Base-by-base conservation (phyloP, 192 early-diverging fungal genomes). In the Thamnidium elegans region DNA sequence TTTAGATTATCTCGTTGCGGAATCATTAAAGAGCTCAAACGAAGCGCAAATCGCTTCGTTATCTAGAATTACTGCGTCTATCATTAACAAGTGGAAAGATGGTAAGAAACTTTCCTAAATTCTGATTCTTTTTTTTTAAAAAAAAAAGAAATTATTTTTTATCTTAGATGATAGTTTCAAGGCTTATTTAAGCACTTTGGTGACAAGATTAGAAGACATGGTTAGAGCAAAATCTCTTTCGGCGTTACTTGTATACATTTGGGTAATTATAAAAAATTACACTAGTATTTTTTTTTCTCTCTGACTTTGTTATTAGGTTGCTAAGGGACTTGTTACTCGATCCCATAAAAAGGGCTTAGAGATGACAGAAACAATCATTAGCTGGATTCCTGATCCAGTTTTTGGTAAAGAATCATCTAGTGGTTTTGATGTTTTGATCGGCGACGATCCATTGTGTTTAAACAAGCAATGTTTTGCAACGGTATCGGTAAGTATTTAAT, bases 401-500 rank as follows among this genome's bases (percentile, higher is more conserved):
- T 50, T 84, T 19, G 83, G 78, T n/a, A 68, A 70, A 52, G 50
- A 68, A 15, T 88, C 87, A 0, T 85, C 90, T 1, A 74, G 83
- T 15, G 88, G 85, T 1, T 86, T 95, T 46, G 81, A 81, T 55
- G 75, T 90, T 46, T 76, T 95, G 20, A 81, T 93, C 19, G 83
- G 87, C 20, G 88, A 89, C 39, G 83, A 88, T 63, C 63, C 70
- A 9, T 80, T 88, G 69, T 79, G 84, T 0, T 79, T 95, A 55
- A 92, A 89, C 42, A 86, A 87, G 48, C 58, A 80, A 17, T 79
- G 83, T 0, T 90, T 85, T 82, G 87, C 84, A 31, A 73, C 79
- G 21, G 67, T 89, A 20, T 80, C 73, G 47, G 87, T 88, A 78
- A 55, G 68, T 17, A 19, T 26, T 26, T 26, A 26, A 26, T 26